Conservation (phyloP, 2,329 filamentous ascomycete species). For the Xylariaceae sp. region DNA sequence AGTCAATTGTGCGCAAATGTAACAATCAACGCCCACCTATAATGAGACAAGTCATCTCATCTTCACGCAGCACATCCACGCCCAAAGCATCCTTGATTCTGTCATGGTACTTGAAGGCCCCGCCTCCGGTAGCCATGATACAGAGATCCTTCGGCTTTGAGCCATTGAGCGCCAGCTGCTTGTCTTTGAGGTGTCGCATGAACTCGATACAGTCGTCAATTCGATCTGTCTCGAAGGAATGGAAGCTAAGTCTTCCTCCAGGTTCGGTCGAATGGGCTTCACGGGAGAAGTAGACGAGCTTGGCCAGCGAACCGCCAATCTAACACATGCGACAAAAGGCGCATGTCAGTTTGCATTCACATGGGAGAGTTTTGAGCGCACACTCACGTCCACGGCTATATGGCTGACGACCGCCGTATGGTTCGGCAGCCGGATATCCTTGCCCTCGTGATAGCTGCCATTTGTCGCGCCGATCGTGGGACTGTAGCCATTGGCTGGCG, state of each 20-base stretch:
- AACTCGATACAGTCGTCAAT: conserved; percentile 94
- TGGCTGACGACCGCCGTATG: conserved; percentile 94
- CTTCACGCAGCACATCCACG: conserved; percentile 84
- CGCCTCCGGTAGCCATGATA: conserved; percentile 93
- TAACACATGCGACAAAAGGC: conserved; percentile 34
- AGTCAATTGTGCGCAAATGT: too few relatives aligned
- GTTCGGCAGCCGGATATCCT: conserved; percentile 92
- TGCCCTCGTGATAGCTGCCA: conserved; percentile 60
- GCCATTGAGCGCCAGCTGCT: conserved; percentile 72
- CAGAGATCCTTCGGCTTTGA: conserved; percentile 67
- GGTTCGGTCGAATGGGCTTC: conserved; percentile 74
- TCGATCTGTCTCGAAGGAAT: conserved; percentile 91
- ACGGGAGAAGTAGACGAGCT: conserved; percentile 94
- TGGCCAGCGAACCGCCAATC: conserved; percentile 94
- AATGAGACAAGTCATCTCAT: conserved; percentile 98
- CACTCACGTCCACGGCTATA: conserved; percentile 86
- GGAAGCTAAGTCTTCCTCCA: conserved; percentile 87
- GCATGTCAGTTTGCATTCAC: conserved; percentile 5
- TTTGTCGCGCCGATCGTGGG: conserved; percentile 24
- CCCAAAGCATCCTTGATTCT: conserved; percentile 76
- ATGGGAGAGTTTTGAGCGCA: conserved; percentile 8
- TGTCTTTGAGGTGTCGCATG: conserved; percentile 77
- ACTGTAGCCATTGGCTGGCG: conserved; percentile 41
- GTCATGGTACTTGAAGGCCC: conserved; percentile 96
- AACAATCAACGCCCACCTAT: conserved; percentile 55